phyloP scores from a whole-genome alignment of 1,284 basidiomycete species.

The Sporisorium graminicola region DNA sequence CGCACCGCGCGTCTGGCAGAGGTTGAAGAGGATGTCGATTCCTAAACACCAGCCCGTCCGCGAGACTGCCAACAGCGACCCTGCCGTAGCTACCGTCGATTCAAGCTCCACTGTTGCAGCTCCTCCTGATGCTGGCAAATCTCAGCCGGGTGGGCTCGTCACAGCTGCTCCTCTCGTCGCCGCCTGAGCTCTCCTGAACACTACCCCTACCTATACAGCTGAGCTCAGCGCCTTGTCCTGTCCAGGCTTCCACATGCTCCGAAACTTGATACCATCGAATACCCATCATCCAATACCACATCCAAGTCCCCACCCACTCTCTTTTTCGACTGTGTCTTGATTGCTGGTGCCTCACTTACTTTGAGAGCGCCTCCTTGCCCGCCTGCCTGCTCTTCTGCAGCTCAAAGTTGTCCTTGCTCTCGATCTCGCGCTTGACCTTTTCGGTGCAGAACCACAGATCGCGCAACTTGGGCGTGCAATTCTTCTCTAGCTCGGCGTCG shows the following conservation, averaged over 20 bases:
- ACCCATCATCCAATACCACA: constrained; percentile 11
- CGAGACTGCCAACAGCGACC: background rate
- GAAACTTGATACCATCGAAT: constrained; percentile 2
- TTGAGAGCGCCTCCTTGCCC: constrained; percentile 35
- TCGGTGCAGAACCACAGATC: constrained; percentile 64
- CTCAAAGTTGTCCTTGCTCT: constrained; percentile 22
- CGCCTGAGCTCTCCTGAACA: too few species aligned
- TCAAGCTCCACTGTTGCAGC: constrained; percentile 11
- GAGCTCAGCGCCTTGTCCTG: too few species aligned
- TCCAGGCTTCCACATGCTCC: background rate
- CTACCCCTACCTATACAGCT: too few species aligned
- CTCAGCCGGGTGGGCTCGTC: constrained; percentile 1
- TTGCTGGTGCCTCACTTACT: constrained; percentile 9
- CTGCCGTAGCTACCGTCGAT: constrained; percentile 1
- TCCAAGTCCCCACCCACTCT: background rate
- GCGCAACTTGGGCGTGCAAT: constrained; percentile 58
- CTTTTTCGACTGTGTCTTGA: background rate
- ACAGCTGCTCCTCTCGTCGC: constrained; percentile 7
- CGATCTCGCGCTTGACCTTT: constrained; percentile 57
- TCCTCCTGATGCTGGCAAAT: background rate
- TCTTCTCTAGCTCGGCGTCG: constrained; percentile 57
- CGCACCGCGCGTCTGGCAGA: constrained; percentile 21
- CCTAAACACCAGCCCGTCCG: constrained; percentile 10
- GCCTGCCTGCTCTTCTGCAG: constrained; percentile 20
- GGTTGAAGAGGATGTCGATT: constrained; percentile 13